A percentile compares a stretch with the other conserved stretches of the same genome.
Evolutionary conservation across 2,329 filamentous ascomycete species (phyloP).

Genomic region (Xylaria sp.): DNA sequence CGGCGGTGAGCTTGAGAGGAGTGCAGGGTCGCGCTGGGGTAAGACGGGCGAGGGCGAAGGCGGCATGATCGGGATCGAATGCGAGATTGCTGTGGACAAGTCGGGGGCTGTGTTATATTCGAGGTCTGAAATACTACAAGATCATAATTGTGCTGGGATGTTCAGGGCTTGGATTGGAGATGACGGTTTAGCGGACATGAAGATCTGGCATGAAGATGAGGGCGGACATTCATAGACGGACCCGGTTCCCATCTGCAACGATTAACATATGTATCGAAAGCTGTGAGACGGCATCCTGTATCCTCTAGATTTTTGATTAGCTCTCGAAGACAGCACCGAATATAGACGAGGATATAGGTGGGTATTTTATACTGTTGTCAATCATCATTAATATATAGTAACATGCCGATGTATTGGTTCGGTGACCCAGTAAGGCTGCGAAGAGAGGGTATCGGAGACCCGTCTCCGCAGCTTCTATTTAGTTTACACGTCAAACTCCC

Average conservation of each 20-base stretch:
- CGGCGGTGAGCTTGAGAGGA: slow-evolving; percentile 77
- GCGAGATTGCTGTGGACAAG: slow-evolving; percentile 59
- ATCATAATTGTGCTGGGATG: slow-evolving; percentile 90
- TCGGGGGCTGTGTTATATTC: slow-evolving; percentile 56
- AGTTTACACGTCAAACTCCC: slow-evolving; percentile 46
- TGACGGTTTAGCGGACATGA: slow-evolving; percentile 66
- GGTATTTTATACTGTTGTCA: slow-evolving; percentile 31
- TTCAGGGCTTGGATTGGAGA: slow-evolving; percentile 82
- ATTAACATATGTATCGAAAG: slow-evolving; percentile 22
- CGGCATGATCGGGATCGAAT: slow-evolving; percentile 85
- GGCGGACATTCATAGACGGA: slow-evolving; percentile 1
- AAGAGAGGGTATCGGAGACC: slow-evolving; percentile 35
- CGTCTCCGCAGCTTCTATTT: slow-evolving; percentile 41
- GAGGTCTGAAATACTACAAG: slow-evolving; percentile 70
- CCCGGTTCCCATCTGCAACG: slow-evolving; percentile 24
- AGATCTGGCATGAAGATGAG: slow-evolving; percentile 64
- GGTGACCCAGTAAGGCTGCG: slow-evolving; percentile 32
- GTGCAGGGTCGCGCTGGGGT: slow-evolving; percentile 78
- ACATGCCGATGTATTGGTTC: slow-evolving; percentile 37
- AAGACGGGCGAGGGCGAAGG: slow-evolving; percentile 82
- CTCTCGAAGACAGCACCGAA: slow-evolving; percentile 16
- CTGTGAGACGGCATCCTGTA: not conserved
- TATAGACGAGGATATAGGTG: not conserved
- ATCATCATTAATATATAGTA: slow-evolving; percentile 46
- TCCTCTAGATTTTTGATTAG: slow-evolving; percentile 24